Conservation (phyloP, 257 asterid genomes). For the Lycium ferocissimum region DNA sequence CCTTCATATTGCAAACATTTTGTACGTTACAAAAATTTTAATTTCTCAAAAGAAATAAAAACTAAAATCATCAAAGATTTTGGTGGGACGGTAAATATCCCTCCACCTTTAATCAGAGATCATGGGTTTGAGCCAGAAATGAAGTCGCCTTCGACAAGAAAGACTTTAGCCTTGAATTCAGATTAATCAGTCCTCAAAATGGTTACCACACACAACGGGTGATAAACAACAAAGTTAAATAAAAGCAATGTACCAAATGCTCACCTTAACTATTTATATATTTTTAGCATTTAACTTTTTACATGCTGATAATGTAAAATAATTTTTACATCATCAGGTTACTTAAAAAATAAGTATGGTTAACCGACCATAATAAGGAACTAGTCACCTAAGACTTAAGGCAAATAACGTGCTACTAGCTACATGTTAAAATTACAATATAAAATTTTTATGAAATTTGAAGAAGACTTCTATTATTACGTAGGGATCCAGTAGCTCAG, state of each 20-base stretch:
- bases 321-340: too few relatives aligned
- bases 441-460: not conserved
- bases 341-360: too few relatives aligned
- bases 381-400: not conserved
- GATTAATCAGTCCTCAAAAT: too few relatives aligned
- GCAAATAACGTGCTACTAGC: too few relatives aligned
- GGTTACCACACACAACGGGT: too few relatives aligned
- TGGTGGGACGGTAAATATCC: not conserved
- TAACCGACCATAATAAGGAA: not conserved
- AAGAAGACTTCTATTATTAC: not conserved
- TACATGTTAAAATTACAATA: too few relatives aligned
- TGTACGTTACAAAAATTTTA: too few relatives aligned
- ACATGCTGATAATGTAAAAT: not conserved
- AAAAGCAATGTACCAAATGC: not conserved
- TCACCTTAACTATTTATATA: too few relatives aligned
- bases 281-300: not conserved
- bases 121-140: fast-evolving
- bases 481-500: too few relatives aligned
- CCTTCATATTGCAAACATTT: slow-evolving; percentile 47
- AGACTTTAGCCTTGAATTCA: not conserved
- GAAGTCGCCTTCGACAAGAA: not conserved
- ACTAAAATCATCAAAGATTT: not conserved
- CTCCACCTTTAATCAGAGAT: too few relatives aligned
- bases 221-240: not conserved
- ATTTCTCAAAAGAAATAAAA: not conserved